These are phyloP conservation scores for Colletotrichum cereale DNA, from an alignment of 2,329 filamentous ascomycete genomes.

Conservation along the genomic window DNA sequence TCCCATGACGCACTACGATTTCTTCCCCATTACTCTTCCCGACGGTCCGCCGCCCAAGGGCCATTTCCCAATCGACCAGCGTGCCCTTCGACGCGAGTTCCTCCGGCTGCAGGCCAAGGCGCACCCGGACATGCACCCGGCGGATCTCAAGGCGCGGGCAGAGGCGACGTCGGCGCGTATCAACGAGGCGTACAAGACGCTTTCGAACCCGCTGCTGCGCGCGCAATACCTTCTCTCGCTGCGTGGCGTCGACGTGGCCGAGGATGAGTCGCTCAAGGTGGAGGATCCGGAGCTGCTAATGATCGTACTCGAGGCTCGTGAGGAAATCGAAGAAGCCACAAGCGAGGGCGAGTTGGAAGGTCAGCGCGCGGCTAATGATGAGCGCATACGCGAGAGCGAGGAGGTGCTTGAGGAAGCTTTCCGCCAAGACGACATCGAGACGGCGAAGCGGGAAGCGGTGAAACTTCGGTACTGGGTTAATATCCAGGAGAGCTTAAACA, in stretches of 20 bases:
- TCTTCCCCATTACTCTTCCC: constrained; percentile 87
- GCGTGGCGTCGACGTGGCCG: constrained; percentile 80
- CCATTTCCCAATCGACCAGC: constrained; percentile 79
- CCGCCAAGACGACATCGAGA: constrained; percentile 71
- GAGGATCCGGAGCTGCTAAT: constrained; percentile 78
- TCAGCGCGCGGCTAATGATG: constrained; percentile 75
- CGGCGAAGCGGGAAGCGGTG: constrained; percentile 79
- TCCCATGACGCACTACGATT: constrained; percentile 78
- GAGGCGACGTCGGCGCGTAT: constrained; percentile 85
- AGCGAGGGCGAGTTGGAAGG: constrained; percentile 72
- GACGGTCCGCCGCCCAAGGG: constrained; percentile 81
- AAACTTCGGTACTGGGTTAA: constrained; percentile 91
- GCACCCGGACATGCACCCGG: constrained; percentile 78
- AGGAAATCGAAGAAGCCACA: constrained; percentile 79
- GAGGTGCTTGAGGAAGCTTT: constrained; percentile 74
- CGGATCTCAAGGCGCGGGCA: constrained; percentile 69
- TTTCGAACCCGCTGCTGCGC: constrained; percentile 80
- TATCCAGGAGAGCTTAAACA: constrained; percentile 81
- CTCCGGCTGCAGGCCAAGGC: constrained; percentile 82
- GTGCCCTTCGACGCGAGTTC: constrained; percentile 84
- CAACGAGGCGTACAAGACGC: constrained; percentile 92
- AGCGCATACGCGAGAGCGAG: constrained; percentile 74
- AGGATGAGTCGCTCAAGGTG: constrained; percentile 80
- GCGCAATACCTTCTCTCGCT: constrained; percentile 90
- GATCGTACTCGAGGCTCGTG: constrained; percentile 83